These are phyloP conservation scores for Helminthosporium solani DNA, from an alignment of 2,329 filamentous ascomycete species.

Conservation along the genomic window DNA sequence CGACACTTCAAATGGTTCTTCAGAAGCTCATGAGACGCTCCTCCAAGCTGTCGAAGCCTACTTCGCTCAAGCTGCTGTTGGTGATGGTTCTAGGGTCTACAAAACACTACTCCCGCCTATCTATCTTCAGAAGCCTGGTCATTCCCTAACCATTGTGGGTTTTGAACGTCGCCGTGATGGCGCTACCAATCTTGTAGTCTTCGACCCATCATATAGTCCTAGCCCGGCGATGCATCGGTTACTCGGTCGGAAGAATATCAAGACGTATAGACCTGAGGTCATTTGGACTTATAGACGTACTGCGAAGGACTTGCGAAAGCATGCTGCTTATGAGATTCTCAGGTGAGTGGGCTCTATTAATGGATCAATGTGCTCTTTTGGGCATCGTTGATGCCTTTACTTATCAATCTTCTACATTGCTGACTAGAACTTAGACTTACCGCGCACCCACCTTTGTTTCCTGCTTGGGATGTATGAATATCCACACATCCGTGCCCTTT, in stretches of 20 bases:
- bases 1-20: slow-evolving; percentile 49
- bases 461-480: slow-evolving; percentile 45
- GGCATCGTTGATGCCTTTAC: no score
- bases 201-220: slow-evolving; percentile 82
- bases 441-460: slow-evolving; percentile 40
- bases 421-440: slow-evolving; percentile 28
- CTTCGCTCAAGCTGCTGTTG: slow-evolving; percentile 60
- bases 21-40: slow-evolving; percentile 56
- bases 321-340: slow-evolving; percentile 77
- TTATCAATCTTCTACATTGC: no score
- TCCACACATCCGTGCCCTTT: neutral
- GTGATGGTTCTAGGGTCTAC: slow-evolving; percentile 60
- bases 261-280: slow-evolving; percentile 59
- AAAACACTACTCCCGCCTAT: slow-evolving; percentile 75
- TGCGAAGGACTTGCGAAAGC: slow-evolving; percentile 65
- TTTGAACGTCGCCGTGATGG: slow-evolving; percentile 70
- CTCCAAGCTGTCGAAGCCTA: slow-evolving; percentile 70
- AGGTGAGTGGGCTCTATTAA: slow-evolving; percentile 52
- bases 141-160: slow-evolving; percentile 88
- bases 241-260: slow-evolving; percentile 49
- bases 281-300: slow-evolving; percentile 67
- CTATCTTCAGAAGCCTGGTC: slow-evolving; percentile 87
- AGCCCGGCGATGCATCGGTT: slow-evolving; percentile 63
- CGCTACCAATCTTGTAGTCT: slow-evolving; percentile 71
- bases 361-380: no score